Evolutionary conservation across 176 grass and related monocot genomes (phyloP).

Genomic region (Musa acuminata): DNA sequence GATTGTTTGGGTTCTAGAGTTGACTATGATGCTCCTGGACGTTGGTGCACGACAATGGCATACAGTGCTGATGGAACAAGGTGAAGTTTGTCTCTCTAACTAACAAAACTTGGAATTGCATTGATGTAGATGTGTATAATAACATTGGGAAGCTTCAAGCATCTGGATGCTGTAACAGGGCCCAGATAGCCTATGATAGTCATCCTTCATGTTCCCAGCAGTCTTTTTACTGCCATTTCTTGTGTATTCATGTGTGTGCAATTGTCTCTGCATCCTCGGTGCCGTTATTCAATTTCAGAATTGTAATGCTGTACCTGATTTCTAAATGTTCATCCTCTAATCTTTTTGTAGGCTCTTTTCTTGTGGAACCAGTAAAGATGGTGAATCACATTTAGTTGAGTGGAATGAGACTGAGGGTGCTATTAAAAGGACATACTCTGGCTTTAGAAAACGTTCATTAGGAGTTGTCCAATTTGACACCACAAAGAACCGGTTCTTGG

Average conservation of each 20-base stretch:
- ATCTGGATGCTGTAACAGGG: too few relatives aligned
- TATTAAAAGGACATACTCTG: conserved; percentile 86
- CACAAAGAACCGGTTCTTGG: conserved; percentile 78
- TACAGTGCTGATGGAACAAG: conserved; percentile 93
- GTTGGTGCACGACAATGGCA: conserved; percentile 97
- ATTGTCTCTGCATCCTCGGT: too few relatives aligned
- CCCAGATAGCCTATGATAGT: too few relatives aligned
- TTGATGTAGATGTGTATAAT: too few relatives aligned
- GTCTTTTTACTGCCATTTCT: too few relatives aligned
- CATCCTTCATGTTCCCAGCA: too few relatives aligned
- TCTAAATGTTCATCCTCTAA: conserved; percentile 2
- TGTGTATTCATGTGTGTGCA: too few relatives aligned
- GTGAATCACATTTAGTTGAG: conserved; percentile 93
- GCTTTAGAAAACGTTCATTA: conserved; percentile 77
- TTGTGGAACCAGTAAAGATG: conserved; percentile 96
- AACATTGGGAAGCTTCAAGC: too few relatives aligned
- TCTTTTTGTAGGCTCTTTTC: conserved; percentile 69
- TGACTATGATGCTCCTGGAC: conserved; percentile 97
- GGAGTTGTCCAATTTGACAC: conserved; percentile 98
- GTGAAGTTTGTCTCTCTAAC: conserved; percentile 25
- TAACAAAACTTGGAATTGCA: conserved; percentile 1
- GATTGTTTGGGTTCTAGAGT: conserved; percentile 96
- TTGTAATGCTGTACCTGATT: too few relatives aligned
- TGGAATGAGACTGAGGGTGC: conserved; percentile 98
- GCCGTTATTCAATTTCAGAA: too few relatives aligned